These are phyloP conservation scores for Rhododendron ovatum DNA, from an alignment of 148 eudicot genomes.

Conservation along the genomic window DNA sequence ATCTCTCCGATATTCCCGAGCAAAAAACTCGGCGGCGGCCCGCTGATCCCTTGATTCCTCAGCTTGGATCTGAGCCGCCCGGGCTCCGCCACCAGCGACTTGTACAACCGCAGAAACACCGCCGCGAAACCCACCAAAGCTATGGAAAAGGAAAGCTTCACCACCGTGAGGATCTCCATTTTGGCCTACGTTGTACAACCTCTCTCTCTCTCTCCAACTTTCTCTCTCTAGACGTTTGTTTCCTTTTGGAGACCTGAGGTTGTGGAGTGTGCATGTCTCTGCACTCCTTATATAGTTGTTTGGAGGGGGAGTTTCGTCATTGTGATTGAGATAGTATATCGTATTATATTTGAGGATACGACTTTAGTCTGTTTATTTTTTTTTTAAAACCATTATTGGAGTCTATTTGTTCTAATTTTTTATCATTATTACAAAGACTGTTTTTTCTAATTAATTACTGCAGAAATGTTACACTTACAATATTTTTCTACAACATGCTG, in stretches of 20 bases:
- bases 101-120: not conserved
- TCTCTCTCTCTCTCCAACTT: not conserved
- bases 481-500: too few species aligned
- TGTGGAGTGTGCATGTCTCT: not conserved
- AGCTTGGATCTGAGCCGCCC: constrained; percentile 1
- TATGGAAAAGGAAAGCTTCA: not conserved
- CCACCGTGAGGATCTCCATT: not conserved
- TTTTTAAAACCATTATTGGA: too few species aligned
- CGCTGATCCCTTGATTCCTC: constrained; percentile 12
- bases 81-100: not conserved
- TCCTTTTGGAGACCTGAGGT: not conserved
- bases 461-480: too few species aligned
- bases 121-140: not conserved
- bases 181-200: not conserved
- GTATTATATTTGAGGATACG: not conserved
- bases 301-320: not conserved
- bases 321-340: not conserved
- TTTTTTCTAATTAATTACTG: too few species aligned
- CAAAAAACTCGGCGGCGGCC: constrained; percentile 11
- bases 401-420: too few species aligned
- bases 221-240: not conserved
- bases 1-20: constrained; percentile 11
- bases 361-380: not conserved
- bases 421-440: too few species aligned
- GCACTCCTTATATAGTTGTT: not conserved